These are phyloP conservation scores for Angomonas ambiguus DNA, from an alignment of 208 protist species.

Conservation along the genomic window DNA sequence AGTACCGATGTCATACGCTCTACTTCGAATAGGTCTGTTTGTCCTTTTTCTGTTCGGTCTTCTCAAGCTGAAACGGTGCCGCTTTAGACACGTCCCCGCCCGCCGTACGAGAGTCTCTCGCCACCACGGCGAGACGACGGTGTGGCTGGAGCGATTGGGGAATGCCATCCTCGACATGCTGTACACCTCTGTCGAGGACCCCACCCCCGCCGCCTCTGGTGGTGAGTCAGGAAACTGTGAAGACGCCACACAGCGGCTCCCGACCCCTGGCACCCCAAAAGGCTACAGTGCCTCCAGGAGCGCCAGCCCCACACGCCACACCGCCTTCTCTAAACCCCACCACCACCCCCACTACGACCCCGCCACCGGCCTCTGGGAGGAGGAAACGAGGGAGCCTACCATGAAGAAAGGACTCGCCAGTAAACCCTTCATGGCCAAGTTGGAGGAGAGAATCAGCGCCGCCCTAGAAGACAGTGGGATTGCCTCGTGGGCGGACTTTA, in stretches of 20 bases:
- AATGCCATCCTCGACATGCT: conserved; percentile 64
- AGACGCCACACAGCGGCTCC: neutral
- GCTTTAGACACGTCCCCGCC: conserved; percentile 65
- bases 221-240: neutral
- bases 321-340: neutral
- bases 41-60: conserved; percentile 27
- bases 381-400: neutral
- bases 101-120: conserved; percentile 73
- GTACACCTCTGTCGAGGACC: conserved; percentile 3
- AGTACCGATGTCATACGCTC: conserved; percentile 15
- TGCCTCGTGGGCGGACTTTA: conserved; percentile 58
- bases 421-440: conserved; percentile 23
- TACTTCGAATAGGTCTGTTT: conserved; percentile 26
- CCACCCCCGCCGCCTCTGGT: neutral
- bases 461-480: conserved; percentile 77
- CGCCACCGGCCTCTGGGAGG: conserved; percentile 3
- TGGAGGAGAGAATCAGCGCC: conserved; percentile 78
- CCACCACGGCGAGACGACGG: conserved; percentile 51
- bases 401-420: conserved; percentile 8
- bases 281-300: neutral
- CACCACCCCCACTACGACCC: conserved; percentile 5
- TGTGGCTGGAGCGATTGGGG: conserved; percentile 69
- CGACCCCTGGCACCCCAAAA: neutral
- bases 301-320: neutral
- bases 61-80: conserved; percentile 55